Evolutionary conservation across 768 basidiomycete genomes (phyloP), one percentile per base, ranked within the genome.

Genomic region (Dioszegia crocea): DNA sequence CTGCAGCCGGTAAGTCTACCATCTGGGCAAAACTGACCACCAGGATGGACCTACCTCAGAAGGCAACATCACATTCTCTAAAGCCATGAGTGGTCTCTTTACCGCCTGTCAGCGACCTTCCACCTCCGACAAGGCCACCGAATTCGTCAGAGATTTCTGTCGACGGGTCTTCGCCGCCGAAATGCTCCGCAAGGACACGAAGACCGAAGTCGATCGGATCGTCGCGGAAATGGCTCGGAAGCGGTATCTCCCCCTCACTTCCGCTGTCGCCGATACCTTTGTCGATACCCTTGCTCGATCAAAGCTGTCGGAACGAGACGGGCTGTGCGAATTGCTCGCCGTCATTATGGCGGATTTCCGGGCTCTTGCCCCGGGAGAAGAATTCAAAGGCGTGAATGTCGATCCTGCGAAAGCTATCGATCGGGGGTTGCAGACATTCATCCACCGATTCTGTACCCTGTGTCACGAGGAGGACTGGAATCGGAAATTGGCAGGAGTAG

Each of bases 401-500:
- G 66, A 68, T 44, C 56, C 33, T 76, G 79, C 26, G 79, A 56
- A 79, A 82, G 27, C 76, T 79, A 61, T 68, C 67, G 51, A 74
- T 54, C 59, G 68, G 27, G 82, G 90, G 33, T 78, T 97, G 48
- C 87, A 91, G 69, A 87, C 91, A 64, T 81, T 98, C 43, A 86
- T 88, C 5, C 84, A 84, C 61, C 85, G 89, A 16, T 89, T 97
- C 78, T 85, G 84, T 43, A 85, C 88, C 2, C 80, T 96, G 24
- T 96, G 93, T 71, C 83, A 92, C 56, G 93, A 96, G 57, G 91
- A 92, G 68, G 82, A 88, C 0, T 96, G 93, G 93, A 82, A 82
- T 2, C 82, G 85, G 55, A 96, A 97, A 77, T 86, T 85, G 68
- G 94, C 93, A 9, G 96, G 91, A 12, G 91, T 89, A 66, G 81